A percentile compares a stretch with the other conserved stretches of the same genome.
Evolutionary conservation across 2,329 filamentous ascomycete species (phyloP).

Genomic region (Apiospora phragmitis): DNA sequence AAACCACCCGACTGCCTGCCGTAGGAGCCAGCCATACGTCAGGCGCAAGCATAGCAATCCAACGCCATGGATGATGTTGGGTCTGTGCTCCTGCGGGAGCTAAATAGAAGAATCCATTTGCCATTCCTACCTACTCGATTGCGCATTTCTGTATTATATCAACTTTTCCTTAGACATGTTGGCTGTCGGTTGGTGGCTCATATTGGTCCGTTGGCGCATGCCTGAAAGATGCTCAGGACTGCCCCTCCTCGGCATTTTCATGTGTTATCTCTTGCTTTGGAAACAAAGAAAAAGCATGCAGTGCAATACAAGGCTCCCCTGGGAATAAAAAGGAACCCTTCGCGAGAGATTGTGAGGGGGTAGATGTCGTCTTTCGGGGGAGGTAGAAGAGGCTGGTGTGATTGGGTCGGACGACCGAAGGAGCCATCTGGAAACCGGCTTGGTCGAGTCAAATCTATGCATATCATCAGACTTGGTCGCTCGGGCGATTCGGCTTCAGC

Average conservation of each 20-base stretch:
- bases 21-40: not conserved
- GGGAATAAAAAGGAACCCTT: not conserved
- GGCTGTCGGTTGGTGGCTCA: not conserved
- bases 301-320: no score
- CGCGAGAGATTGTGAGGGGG: not conserved
- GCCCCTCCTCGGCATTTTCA: not conserved
- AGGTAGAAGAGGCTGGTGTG: not conserved
- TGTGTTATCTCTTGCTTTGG: not conserved
- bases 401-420: conserved; percentile 2
- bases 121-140: not conserved
- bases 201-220: not conserved
- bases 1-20: not conserved
- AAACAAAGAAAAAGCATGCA: not conserved
- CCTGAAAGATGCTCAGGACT: not conserved
- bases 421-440: not conserved
- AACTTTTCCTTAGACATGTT: not conserved
- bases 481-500: not conserved
- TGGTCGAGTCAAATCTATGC: not conserved
- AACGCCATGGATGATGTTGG: not conserved
- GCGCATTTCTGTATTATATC: not conserved
- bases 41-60: not conserved
- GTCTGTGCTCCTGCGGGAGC: not conserved
- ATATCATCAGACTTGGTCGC: not conserved
- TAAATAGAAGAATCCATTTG: not conserved
- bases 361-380: not conserved